These are phyloP conservation scores for Phytophthora lateralis DNA, from an alignment of 352 stramenopile species.

Conservation along the genomic window DNA sequence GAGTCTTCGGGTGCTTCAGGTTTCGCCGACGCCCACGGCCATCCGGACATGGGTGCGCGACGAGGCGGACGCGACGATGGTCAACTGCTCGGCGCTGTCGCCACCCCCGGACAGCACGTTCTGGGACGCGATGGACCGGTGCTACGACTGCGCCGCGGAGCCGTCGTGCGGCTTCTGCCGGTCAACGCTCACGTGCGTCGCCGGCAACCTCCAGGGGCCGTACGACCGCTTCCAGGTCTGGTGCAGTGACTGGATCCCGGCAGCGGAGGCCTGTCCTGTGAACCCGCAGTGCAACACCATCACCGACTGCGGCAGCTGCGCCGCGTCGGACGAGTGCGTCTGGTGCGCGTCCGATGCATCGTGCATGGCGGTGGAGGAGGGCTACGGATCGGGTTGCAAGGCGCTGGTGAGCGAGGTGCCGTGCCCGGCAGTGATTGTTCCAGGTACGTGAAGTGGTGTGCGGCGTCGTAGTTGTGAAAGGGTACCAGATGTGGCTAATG, in stretches of 20 bases:
- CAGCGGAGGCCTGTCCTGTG: conserved; percentile 66
- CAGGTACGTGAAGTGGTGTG: conserved; percentile 45
- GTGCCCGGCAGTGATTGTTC: conserved; percentile 81
- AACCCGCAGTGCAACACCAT: conserved; percentile 62
- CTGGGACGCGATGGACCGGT: conserved; percentile 74
- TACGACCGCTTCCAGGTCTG: conserved; percentile 37
- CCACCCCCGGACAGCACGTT: conserved; percentile 53
- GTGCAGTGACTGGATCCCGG: conserved; percentile 71
- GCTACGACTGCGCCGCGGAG: conserved; percentile 66
- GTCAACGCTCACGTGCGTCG: conserved; percentile 89
- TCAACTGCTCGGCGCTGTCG: conserved; percentile 64
- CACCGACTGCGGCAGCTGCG: conserved; percentile 70
- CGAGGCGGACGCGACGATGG: conserved; percentile 18
- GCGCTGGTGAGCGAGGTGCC: conserved; percentile 84
- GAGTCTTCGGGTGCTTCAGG: conserved; percentile 15
- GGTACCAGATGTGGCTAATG: conserved; percentile 12
- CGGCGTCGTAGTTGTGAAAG: neutral
- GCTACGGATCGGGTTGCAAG: conserved; percentile 79
- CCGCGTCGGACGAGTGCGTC: conserved; percentile 67
- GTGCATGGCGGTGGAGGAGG: conserved; percentile 89
- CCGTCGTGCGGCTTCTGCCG: conserved; percentile 89
- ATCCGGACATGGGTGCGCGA: conserved; percentile 36
- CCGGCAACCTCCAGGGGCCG: conserved; percentile 63
- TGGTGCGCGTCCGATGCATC: conserved; percentile 89
- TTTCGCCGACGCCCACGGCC: conserved; percentile 23